These are phyloP conservation scores for Psilocybe sp. DNA, from an alignment of 768 basidiomycete species.

Conservation along the genomic window DNA sequence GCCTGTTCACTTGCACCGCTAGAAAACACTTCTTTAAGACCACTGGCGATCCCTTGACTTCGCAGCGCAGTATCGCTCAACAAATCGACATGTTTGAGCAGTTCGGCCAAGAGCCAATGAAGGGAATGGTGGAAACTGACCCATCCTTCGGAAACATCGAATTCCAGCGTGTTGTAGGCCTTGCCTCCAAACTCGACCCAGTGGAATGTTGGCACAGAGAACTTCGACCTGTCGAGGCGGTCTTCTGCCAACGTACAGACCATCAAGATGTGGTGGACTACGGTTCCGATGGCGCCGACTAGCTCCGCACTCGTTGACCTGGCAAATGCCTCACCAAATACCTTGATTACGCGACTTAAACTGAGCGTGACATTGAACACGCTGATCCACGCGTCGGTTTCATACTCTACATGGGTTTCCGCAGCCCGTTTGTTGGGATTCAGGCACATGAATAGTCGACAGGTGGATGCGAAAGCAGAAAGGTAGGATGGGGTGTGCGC, in stretches of 20 bases:
- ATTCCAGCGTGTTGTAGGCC: slow-evolving; percentile 63
- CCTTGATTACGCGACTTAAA: slow-evolving; percentile 83
- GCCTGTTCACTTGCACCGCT: slow-evolving; percentile 63
- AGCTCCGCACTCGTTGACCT: slow-evolving; percentile 46
- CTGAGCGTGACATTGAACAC: slow-evolving; percentile 95
- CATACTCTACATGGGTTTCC: slow-evolving; percentile 88
- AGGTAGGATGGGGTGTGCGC: slow-evolving; percentile 67
- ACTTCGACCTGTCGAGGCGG: slow-evolving; percentile 64
- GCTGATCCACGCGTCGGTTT: slow-evolving; percentile 95
- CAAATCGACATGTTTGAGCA: slow-evolving; percentile 79
- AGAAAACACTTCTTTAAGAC: slow-evolving; percentile 59
- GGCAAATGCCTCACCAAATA: slow-evolving; percentile 83
- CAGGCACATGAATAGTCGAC: slow-evolving; percentile 90
- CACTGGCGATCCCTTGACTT: slow-evolving; percentile 50
- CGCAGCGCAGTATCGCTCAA: slow-evolving; percentile 53
- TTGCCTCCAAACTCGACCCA: slow-evolving; percentile 61
- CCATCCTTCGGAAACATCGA: slow-evolving; percentile 77
- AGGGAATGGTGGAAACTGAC: slow-evolving; percentile 93
- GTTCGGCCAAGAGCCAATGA: slow-evolving; percentile 87
- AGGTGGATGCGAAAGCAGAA: slow-evolving; percentile 68
- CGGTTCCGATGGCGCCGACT: slow-evolving; percentile 61
- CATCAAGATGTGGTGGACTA: slow-evolving; percentile 68
- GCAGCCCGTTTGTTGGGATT: slow-evolving; percentile 86
- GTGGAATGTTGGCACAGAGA: slow-evolving; percentile 61
- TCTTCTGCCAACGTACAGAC: slow-evolving; percentile 69